A percentile compares a stretch with the other conserved stretches of the same genome.
Conservation (phyloP, 2,329 filamentous ascomycete species). For the Apiospora sp. region DNA sequence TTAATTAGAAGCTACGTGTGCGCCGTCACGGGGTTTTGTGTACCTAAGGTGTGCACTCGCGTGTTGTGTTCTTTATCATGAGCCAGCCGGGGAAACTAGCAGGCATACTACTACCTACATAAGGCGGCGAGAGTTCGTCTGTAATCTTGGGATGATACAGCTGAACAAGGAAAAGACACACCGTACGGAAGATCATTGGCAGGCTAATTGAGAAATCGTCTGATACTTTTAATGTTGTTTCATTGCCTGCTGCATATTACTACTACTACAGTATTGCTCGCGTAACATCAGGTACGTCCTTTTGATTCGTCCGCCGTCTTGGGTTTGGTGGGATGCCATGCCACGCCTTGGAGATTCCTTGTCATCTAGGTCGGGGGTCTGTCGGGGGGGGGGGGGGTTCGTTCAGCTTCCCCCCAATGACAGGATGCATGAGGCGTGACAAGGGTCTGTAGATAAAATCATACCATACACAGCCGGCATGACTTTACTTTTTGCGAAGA, state of each 20-base stretch:
- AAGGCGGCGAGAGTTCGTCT: neutral
- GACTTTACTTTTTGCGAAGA: neutral
- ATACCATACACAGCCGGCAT: neutral
- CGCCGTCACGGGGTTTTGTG: neutral
- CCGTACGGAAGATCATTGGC: neutral
- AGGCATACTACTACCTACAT: neutral
- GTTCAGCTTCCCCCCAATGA: conserved; percentile 2
- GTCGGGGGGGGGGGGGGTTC: no score
- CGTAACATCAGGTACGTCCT: conserved; percentile 14
- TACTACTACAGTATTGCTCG: conserved; percentile 1
- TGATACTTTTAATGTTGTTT: neutral
- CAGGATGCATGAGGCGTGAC: conserved; percentile 2
- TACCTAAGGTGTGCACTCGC: neutral
- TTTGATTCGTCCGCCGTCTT: conserved; percentile 8
- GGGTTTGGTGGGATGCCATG: conserved; percentile 5
- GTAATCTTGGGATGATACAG: neutral
- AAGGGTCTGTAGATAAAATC: conserved; percentile 15
- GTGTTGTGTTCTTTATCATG: neutral
- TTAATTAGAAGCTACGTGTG: neutral
- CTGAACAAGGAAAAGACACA: neutral
- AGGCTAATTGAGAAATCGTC: conserved; percentile 9
- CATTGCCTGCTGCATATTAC: neutral
- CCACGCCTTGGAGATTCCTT: neutral
- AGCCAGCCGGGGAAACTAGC: neutral
- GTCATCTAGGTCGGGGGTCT: neutral